Evolutionary conservation across 2,329 filamentous ascomycete genomes (phyloP).

Genomic region (Fonsecaea nubica): DNA sequence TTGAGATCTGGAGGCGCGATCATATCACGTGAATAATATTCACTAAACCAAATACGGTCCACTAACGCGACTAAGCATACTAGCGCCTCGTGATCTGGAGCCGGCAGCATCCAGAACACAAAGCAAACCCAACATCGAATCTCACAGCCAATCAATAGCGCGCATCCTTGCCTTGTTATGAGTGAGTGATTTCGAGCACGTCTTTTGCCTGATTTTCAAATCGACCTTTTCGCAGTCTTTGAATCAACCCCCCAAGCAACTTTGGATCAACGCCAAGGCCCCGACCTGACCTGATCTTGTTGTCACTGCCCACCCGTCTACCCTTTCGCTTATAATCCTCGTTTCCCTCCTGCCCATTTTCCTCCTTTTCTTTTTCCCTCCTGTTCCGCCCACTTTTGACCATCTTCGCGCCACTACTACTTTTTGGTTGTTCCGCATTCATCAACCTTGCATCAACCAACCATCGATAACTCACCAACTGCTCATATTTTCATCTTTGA

Average conservation of each 20-base stretch:
- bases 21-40: not conserved
- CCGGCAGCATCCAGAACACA: not conserved
- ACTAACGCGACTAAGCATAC: not conserved
- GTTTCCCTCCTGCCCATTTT: slow-evolving; percentile 22
- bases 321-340: slow-evolving; percentile 33
- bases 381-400: slow-evolving; percentile 31
- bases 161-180: slow-evolving; percentile 13
- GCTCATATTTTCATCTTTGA: slow-evolving; percentile 40
- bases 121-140: slow-evolving; percentile 14
- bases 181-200: slow-evolving; percentile 32
- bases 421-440: slow-evolving; percentile 21
- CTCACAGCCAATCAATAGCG: slow-evolving; percentile 34
- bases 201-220: slow-evolving; percentile 28
- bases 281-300: slow-evolving; percentile 24
- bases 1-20: not conserved
- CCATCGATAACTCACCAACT: slow-evolving; percentile 42
- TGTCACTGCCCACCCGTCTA: slow-evolving; percentile 20
- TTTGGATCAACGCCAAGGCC: slow-evolving; percentile 27
- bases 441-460: slow-evolving; percentile 32
- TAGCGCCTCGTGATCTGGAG: not conserved
- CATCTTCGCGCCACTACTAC: slow-evolving; percentile 28
- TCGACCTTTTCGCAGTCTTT: slow-evolving; percentile 15
- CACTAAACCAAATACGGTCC: not conserved
- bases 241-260: slow-evolving; percentile 26
- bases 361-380: slow-evolving; percentile 22